phyloP scores from a whole-genome alignment of 148 eudicot species.

The Bassia scoparia region DNA sequence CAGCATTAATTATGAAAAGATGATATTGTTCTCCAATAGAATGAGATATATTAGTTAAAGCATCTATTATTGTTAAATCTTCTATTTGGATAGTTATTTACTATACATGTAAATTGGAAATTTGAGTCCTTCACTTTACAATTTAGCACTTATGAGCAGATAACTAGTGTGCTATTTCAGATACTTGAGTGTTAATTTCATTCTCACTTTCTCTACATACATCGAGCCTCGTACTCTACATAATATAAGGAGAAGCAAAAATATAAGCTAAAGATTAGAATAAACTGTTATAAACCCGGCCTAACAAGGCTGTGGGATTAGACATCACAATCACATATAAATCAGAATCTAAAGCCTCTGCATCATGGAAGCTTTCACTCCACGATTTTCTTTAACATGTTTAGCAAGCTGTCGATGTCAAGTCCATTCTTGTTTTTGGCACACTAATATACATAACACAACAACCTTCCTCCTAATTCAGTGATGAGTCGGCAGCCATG shows the following conservation, averaged over 20 bases:
- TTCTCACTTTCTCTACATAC: not conserved
- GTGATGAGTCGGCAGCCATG: slow-evolving; percentile 87
- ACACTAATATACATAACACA: slow-evolving; percentile 75
- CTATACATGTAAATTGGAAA: no score
- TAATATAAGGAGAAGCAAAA: not conserved
- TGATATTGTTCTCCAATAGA: not conserved
- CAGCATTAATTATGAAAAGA: not conserved
- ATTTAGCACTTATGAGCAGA: not conserved
- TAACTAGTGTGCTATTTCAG: not conserved
- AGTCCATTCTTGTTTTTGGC: slow-evolving; percentile 75
- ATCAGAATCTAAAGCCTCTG: slow-evolving; percentile 55
- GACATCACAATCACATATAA: slow-evolving; percentile 90
- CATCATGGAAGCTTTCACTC: slow-evolving; percentile 69
- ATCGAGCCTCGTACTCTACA: not conserved
- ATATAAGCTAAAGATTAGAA: not conserved
- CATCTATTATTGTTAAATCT: no score
- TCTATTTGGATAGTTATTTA: no score
- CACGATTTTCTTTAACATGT: slow-evolving; percentile 63
- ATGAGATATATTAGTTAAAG: no score
- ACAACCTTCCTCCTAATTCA: slow-evolving; percentile 76
- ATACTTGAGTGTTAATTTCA: not conserved
- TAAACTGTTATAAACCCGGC: slow-evolving; percentile 83
- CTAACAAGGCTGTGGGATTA: slow-evolving; percentile 97
- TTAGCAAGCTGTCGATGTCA: slow-evolving; percentile 64
- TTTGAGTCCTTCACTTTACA: no score